Evolutionary conservation across 345 rosid species (phyloP).

Genomic region (Lepidium sativum): DNA sequence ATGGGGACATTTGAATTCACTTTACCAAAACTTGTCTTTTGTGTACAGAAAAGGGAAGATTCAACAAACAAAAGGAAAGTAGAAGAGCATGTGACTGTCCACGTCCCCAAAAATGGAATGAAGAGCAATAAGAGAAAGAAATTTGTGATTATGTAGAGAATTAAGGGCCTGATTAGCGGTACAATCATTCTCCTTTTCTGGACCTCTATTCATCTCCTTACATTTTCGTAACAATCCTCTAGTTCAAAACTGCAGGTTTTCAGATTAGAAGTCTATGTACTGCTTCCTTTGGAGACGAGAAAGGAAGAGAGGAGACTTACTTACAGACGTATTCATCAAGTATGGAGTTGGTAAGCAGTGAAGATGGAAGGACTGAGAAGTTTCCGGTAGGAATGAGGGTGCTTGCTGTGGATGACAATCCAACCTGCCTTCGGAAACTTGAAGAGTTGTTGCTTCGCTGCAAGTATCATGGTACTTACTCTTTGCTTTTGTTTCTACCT

Average conservation of each 20-base stretch:
- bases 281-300: not conserved
- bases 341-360: slow-evolving; percentile 14
- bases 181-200: slow-evolving; percentile 6
- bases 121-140: slow-evolving; percentile 11
- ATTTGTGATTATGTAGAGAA: slow-evolving; percentile 13
- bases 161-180: slow-evolving; percentile 25
- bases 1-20: slow-evolving; percentile 12
- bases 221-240: not conserved
- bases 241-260: not conserved
- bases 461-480: slow-evolving; percentile 57
- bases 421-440: slow-evolving; percentile 53
- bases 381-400: slow-evolving; percentile 79
- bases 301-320: slow-evolving; percentile 2
- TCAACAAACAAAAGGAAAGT: slow-evolving; percentile 27
- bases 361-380: slow-evolving; percentile 27
- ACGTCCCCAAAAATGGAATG: slow-evolving; percentile 10
- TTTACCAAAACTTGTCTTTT: slow-evolving; percentile 24
- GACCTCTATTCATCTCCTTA: not conserved
- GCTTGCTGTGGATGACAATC: slow-evolving; percentile 78
- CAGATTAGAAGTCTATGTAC: slow-evolving; percentile 1
- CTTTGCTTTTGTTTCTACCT: not conserved
- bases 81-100: slow-evolving; percentile 28
- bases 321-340: too few species aligned
- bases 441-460: slow-evolving; percentile 63
- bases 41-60: slow-evolving; percentile 14